phyloP scores from a whole-genome alignment of 2,329 filamentous ascomycete genomes.

The Dothistroma septosporum region DNA sequence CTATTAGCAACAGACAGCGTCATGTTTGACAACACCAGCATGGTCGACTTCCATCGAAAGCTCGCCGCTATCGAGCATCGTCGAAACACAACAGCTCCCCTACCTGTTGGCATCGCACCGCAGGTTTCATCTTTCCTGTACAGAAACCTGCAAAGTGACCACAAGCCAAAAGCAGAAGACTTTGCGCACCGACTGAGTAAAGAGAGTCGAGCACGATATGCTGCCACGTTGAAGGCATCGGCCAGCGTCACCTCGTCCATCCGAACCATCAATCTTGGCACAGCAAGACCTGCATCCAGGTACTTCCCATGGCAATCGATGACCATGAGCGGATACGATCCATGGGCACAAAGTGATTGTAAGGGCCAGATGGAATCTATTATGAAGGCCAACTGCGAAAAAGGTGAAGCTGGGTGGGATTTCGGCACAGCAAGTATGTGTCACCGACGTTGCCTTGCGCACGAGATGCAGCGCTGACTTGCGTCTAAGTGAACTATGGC shows the following conservation, averaged over 20 bases:
- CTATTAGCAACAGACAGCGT: neutral
- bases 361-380: neutral
- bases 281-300: constrained; percentile 12
- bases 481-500: constrained; percentile 78
- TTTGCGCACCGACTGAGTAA: constrained; percentile 14
- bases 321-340: constrained; percentile 1
- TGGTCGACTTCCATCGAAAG: neutral
- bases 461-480: neutral
- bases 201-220: constrained; percentile 11
- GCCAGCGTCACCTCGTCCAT: constrained; percentile 11
- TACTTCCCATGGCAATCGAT: constrained; percentile 18
- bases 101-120: constrained; percentile 18
- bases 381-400: constrained; percentile 5
- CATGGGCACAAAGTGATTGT: neutral
- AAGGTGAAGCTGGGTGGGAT: constrained; percentile 19
- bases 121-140: constrained; percentile 15
- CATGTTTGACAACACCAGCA: neutral
- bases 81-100: constrained; percentile 3
- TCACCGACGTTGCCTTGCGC: neutral
- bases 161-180: constrained; percentile 1
- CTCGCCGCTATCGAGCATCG: constrained; percentile 12
- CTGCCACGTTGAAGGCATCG: constrained; percentile 17
- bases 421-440: constrained; percentile 20
- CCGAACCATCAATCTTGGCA: constrained; percentile 15
- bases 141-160: neutral